Base-by-base conservation (phyloP, 305 asterid genomes). In the Rubia occidens region DNA sequence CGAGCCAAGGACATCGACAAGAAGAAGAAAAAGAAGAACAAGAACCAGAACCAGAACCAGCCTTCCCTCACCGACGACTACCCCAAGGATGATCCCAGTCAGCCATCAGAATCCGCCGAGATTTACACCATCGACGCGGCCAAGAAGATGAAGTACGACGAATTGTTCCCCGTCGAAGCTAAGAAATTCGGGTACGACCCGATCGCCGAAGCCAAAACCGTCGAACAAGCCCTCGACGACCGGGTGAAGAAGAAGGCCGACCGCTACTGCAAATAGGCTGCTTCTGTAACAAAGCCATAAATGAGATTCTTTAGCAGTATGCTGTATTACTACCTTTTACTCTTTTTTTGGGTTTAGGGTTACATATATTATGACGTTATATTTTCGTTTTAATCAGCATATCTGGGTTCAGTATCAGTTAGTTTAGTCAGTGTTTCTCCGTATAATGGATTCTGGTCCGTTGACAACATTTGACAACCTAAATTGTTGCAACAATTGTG, bases 81-180 rank as follows among this genome's bases (percentile, higher is more conserved):
- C 74, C 84, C 75, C 71, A 85, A 82, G 29, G 89, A 77, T n/a
- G 88, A 81, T 64, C 80, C 87, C 15, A 80, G 74, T 8, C 69
- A 37, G 20, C 79, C 55, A 72, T 64, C 74, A 76, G 76, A 67
- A 74, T 64, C 20, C 68, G 53, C 75, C 4, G 93, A 87, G 40
- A 76, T 84, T 5, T 93, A 88, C 84, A 93, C 98, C 0, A 93
- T 93, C 26, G 98, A 93, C 68, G 95, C 98, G 0, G 95, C 95
- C 68, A 90, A 93, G 88, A 89, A 87, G 82, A 85, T 87, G 97
- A 93, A 93, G 85, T 93, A 93, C 85, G 97, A 88, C 37, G 96
- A 93, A 6, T 59, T 93, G 72, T 92, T 92, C 70, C 98, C 98
- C 0, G 96, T 90, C 13, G 98, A 92, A 64, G 72, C 87, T 15